These are phyloP conservation scores for Tremella mesenterica DNA, from an alignment of 768 basidiomycete genomes.

Conservation along the genomic window DNA sequence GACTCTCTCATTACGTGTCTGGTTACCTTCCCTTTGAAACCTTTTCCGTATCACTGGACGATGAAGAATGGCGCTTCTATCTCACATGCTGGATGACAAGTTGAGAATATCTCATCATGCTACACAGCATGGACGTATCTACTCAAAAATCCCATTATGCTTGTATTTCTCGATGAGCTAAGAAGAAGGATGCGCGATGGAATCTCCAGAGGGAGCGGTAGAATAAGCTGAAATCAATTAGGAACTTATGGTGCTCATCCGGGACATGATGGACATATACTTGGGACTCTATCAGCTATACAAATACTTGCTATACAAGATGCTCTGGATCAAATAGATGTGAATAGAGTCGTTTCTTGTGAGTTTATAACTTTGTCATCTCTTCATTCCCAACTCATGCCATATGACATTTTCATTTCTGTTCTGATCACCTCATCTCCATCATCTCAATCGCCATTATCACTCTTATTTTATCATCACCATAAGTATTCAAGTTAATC, in stretches of 20 bases:
- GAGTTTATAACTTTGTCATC: slow-evolving; percentile 43
- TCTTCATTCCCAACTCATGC: not conserved
- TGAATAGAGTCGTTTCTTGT: slow-evolving; percentile 66
- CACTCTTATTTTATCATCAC: not conserved
- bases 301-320: slow-evolving; percentile 83
- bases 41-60: too few relatives aligned
- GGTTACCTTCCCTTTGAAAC: not conserved
- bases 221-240: too few relatives aligned
- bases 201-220: too few relatives aligned
- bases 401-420: not conserved
- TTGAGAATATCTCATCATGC: too few relatives aligned
- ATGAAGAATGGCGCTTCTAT: not conserved
- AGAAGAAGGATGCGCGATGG: too few relatives aligned
- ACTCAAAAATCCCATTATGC: not conserved
- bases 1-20: not conserved
- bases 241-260: slow-evolving; percentile 90
- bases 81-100: not conserved
- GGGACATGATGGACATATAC: slow-evolving; percentile 81
- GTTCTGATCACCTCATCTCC: slow-evolving; percentile 1
- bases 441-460: not conserved
- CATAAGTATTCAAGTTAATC: too few relatives aligned
- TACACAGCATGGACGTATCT: not conserved
- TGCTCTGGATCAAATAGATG: slow-evolving; percentile 62
- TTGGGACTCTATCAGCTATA: slow-evolving; percentile 78
- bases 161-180: too few relatives aligned